A percentile compares a stretch with the other conserved stretches of the same genome.
These are phyloP conservation scores for Scutellaria minor DNA, from an alignment of 257 asterid genomes.

Conservation along the genomic window DNA sequence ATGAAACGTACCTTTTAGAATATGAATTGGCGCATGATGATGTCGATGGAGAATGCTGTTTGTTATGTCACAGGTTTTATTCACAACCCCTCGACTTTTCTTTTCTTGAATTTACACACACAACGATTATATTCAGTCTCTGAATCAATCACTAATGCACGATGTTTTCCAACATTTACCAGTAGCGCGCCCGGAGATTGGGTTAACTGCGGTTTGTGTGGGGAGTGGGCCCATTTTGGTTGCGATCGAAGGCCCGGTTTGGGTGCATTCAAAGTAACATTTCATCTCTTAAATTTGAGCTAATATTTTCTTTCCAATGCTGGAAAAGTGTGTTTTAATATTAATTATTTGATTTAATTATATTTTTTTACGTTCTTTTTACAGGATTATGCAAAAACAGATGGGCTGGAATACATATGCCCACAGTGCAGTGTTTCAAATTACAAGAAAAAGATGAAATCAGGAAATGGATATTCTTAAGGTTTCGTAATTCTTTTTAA, in stretches of 20 bases:
- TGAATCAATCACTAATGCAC: slow-evolving; percentile 40
- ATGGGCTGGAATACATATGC: slow-evolving; percentile 97
- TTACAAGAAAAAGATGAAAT: slow-evolving; percentile 79
- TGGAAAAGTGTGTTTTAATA: background rate
- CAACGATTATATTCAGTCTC: background rate
- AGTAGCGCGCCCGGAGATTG: slow-evolving; percentile 99
- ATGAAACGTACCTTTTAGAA: slow-evolving; percentile 95
- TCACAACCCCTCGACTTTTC: background rate
- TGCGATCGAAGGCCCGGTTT: slow-evolving; percentile 96
- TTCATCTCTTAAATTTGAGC: background rate
- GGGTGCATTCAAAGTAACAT: slow-evolving; percentile 90
- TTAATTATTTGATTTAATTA: background rate
- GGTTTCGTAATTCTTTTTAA: slow-evolving; percentile 27
- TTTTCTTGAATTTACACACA: background rate
- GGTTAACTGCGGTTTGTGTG: slow-evolving; percentile 98
- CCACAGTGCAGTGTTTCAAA: slow-evolving; percentile 94
- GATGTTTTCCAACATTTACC: slow-evolving; percentile 38
- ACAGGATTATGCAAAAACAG: slow-evolving; percentile 99
- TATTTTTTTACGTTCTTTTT: slow-evolving; percentile 14
- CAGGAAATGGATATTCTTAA: slow-evolving; percentile 77
- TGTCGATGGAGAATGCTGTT: slow-evolving; percentile 99
- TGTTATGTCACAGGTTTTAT: slow-evolving; percentile 88
- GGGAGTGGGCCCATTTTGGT: slow-evolving; percentile 99
- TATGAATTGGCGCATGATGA: slow-evolving; percentile 98
- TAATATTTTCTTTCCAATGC: background rate